Conservation (phyloP, 768 basidiomycete species). For the Lentinula detonsa region DNA sequence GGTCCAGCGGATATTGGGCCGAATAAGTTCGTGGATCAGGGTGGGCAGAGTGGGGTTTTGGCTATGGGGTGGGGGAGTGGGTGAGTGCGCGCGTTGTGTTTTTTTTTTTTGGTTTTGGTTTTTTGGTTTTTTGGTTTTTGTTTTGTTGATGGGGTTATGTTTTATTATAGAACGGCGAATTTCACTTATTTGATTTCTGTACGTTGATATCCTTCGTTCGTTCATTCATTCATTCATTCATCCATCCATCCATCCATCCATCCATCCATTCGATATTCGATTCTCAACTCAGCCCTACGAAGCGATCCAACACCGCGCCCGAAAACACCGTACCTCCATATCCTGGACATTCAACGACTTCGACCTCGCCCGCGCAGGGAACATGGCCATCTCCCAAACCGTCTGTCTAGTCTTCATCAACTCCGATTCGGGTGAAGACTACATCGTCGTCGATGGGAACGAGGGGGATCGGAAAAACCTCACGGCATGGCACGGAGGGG, state of each 20-base stretch:
- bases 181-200: conserved; percentile 79
- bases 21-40: conserved; percentile 61
- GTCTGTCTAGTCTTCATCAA: conserved; percentile 79
- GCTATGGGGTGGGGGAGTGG: conserved; percentile 95
- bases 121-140: no score
- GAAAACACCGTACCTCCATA: conserved; percentile 57
- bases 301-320: conserved; percentile 71
- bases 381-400: conserved; percentile 41
- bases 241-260: no score
- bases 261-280: conserved; percentile 14
- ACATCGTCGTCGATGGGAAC: conserved; percentile 77
- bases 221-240: no score
- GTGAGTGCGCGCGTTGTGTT: conserved; percentile 13
- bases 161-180: conserved; percentile 45
- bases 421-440: conserved; percentile 80
- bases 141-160: no score
- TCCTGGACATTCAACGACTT: conserved; percentile 71
- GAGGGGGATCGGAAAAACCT: conserved; percentile 73
- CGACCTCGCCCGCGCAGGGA: conserved; percentile 45
- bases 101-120: no score
- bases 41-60: conserved; percentile 60
- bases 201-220: background rate
- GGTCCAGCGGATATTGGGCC: conserved; percentile 64
- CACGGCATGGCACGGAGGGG: conserved; percentile 70
- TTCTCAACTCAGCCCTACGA: conserved; percentile 53